Percentiles rank a stretch among this genome's conserved stretches.
phyloP scores from a whole-genome alignment of 371 early-diverging fungal genomes.

The Haplosporangium sp. region DNA sequence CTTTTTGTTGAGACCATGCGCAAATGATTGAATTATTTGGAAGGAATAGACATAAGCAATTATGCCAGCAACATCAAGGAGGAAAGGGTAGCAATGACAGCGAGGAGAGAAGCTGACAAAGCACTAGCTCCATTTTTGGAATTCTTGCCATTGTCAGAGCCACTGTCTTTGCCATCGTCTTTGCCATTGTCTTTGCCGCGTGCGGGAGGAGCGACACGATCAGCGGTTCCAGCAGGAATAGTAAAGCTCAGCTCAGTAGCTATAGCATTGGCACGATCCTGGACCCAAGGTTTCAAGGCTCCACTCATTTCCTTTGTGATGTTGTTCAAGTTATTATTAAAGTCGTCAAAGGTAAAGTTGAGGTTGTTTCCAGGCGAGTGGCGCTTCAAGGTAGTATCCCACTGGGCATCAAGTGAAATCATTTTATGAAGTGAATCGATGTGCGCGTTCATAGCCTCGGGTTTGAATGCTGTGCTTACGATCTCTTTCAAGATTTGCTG shows the following conservation, averaged over 20 bases:
- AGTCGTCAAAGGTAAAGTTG: constrained; percentile 58
- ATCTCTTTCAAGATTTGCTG: constrained; percentile 61
- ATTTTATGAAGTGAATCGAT: constrained; percentile 59
- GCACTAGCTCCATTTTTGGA: constrained; percentile 16
- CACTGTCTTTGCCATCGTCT: constrained; percentile 7
- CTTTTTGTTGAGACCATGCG: no score
- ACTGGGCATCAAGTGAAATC: constrained; percentile 65
- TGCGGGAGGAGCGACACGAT: constrained; percentile 47
- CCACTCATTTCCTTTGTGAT: constrained; percentile 44
- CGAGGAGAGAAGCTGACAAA: constrained; percentile 16
- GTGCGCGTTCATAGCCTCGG: constrained; percentile 54
- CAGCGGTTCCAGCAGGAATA: constrained; percentile 36
- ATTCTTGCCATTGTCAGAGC: constrained; percentile 11
- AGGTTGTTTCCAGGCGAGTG: constrained; percentile 60
- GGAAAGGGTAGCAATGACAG: constrained; percentile 19
- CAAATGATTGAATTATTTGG: no score
- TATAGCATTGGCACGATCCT: constrained; percentile 18
- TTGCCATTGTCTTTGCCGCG: constrained; percentile 19
- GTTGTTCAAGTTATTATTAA: constrained; percentile 57
- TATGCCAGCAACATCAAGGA: constrained; percentile 46
- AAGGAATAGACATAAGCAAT: neutral
- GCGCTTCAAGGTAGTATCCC: constrained; percentile 59
- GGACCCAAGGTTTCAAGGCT: constrained; percentile 49
- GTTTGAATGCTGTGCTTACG: constrained; percentile 67
- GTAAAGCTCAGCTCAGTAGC: constrained; percentile 37